These are phyloP conservation scores for Mucor lusitanicus DNA, from an alignment of 371 early-diverging fungal genomes.

Conservation along the genomic window DNA sequence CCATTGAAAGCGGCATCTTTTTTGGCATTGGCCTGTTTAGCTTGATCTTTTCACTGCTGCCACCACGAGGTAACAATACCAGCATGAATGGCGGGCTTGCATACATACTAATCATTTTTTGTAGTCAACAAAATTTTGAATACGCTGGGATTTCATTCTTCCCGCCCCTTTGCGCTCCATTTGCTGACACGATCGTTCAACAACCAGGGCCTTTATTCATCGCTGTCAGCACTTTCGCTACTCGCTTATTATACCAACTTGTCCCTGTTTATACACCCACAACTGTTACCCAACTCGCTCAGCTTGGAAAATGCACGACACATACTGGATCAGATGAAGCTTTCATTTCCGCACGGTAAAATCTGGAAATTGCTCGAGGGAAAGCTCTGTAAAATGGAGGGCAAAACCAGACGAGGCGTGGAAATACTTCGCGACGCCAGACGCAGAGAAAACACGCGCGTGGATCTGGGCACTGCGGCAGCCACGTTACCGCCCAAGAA, in stretches of 20 bases:
- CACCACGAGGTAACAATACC: constrained; percentile 40
- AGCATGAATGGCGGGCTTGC: too few species aligned
- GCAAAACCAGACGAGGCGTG: constrained; percentile 41
- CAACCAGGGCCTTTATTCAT: constrained; percentile 39
- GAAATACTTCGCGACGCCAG: constrained; percentile 46
- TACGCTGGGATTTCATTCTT: constrained; percentile 51
- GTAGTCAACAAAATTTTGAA: constrained; percentile 47
- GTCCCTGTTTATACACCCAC: constrained; percentile 50
- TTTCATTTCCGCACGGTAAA: constrained; percentile 35
- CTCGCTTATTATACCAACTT: constrained; percentile 50
- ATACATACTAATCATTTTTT: neutral
- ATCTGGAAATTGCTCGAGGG: constrained; percentile 52
- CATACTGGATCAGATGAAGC: constrained; percentile 44
- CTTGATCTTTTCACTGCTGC: constrained; percentile 48
- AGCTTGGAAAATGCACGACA: constrained; percentile 32
- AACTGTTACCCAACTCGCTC: constrained; percentile 40
- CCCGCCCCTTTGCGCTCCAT: constrained; percentile 50
- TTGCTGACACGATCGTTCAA: constrained; percentile 40
- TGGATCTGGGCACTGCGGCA: neutral
- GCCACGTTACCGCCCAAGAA: constrained; percentile 1
- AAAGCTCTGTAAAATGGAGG: constrained; percentile 50
- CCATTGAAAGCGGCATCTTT: constrained; percentile 46
- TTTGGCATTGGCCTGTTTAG: constrained; percentile 51
- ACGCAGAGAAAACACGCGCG: constrained; percentile 21
- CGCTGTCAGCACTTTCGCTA: constrained; percentile 41